These are phyloP conservation scores for Apiospora sp. DNA, from an alignment of 2,329 filamentous ascomycete genomes.

Conservation along the genomic window DNA sequence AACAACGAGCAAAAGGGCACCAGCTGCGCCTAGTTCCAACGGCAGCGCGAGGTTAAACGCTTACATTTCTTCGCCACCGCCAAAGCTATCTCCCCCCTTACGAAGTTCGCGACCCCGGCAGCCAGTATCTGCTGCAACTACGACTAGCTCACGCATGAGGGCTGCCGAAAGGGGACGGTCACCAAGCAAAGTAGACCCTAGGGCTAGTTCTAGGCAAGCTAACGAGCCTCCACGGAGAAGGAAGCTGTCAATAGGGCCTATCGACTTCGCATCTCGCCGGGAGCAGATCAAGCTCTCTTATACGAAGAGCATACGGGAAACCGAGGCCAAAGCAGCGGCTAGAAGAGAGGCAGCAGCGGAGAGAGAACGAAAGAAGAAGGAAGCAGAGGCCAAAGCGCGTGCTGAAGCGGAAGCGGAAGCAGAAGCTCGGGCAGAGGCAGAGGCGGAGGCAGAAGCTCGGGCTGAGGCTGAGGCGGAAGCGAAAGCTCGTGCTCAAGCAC, in stretches of 20 bases:
- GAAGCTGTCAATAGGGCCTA: slow-evolving; percentile 72
- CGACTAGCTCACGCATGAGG: slow-evolving; percentile 73
- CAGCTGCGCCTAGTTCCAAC: slow-evolving; percentile 51
- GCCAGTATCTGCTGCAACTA: slow-evolving; percentile 77
- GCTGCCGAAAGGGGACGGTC: slow-evolving; percentile 65
- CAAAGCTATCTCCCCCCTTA: slow-evolving; percentile 79
- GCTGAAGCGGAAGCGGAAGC: slow-evolving; percentile 46
- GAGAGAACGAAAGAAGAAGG: slow-evolving; percentile 56
- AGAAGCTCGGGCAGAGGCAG: slow-evolving; percentile 42
- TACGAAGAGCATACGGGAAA: slow-evolving; percentile 82
- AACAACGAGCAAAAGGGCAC: slow-evolving; percentile 48
- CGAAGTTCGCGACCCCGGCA: slow-evolving; percentile 84
- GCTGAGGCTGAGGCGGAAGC: slow-evolving; percentile 28
- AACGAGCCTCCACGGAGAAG: slow-evolving; percentile 54
- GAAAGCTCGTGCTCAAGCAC: slow-evolving; percentile 23
- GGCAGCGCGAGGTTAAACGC: slow-evolving; percentile 72
- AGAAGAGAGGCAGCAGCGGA: slow-evolving; percentile 60
- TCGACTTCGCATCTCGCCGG: slow-evolving; percentile 84
- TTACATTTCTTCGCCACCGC: slow-evolving; percentile 73
- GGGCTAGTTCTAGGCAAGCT: slow-evolving; percentile 34
- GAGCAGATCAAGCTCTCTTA: slow-evolving; percentile 87
- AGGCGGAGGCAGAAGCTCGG: slow-evolving; percentile 26
- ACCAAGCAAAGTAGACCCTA: slow-evolving; percentile 43
- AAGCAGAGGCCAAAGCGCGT: slow-evolving; percentile 37
- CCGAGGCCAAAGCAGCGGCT: slow-evolving; percentile 63